phyloP scores from a whole-genome alignment of 2,329 filamentous ascomycete genomes.

The Neofusicoccum ribis region DNA sequence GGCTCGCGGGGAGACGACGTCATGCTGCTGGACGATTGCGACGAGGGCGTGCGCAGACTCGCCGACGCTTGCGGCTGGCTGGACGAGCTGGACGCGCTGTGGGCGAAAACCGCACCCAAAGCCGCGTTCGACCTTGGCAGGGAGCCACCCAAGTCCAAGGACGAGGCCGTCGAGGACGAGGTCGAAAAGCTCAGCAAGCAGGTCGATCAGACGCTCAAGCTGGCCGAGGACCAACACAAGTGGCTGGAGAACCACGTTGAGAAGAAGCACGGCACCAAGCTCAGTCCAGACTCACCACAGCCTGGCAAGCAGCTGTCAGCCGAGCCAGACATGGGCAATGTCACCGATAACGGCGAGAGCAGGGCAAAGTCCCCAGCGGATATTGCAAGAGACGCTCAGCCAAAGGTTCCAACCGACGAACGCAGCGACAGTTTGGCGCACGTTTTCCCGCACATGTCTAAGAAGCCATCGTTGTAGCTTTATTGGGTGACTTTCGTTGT shows the following conservation, averaged over 20 bases:
- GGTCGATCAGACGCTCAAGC: conserved; percentile 54
- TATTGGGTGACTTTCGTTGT: neutral
- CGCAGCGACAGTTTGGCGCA: conserved; percentile 26
- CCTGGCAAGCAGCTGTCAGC: neutral
- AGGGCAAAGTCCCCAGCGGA: conserved; percentile 8
- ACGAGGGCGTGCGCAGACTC: conserved; percentile 74
- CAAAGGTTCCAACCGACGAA: conserved; percentile 3
- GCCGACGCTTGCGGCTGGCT: conserved; percentile 82
- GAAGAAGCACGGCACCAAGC: conserved; percentile 24
- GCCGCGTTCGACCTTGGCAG: conserved; percentile 49
- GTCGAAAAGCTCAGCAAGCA: conserved; percentile 60
- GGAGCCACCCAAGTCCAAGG: conserved; percentile 45
- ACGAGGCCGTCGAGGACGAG: conserved; percentile 59
- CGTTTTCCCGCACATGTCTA: conserved; percentile 32
- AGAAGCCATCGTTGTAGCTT: conserved; percentile 46
- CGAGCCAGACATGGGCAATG: conserved; percentile 4
- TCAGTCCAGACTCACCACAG: neutral
- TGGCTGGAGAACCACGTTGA: conserved; percentile 37
- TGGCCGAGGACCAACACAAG: conserved; percentile 27
- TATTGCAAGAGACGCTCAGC: neutral
- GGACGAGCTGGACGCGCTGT: conserved; percentile 76
- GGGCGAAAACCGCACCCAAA: conserved; percentile 65
- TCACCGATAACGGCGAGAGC: conserved; percentile 20
- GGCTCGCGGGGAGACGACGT: conserved; percentile 83
- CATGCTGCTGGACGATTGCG: conserved; percentile 77